phyloP scores from a whole-genome alignment of 305 asterid species.

The Fraxinus paxiana region DNA sequence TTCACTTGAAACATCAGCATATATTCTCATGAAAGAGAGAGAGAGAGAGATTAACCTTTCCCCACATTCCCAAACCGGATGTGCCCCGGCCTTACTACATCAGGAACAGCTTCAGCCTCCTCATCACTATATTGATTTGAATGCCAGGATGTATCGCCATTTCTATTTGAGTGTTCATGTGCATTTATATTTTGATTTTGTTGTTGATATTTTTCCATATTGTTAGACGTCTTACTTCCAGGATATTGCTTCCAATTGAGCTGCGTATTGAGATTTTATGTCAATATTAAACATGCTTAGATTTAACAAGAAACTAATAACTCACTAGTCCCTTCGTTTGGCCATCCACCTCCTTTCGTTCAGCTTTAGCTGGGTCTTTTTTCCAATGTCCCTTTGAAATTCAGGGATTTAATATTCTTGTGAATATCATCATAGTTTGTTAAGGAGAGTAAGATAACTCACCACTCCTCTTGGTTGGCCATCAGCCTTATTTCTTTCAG shows the following conservation, averaged over 20 bases:
- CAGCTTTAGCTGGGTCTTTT: conserved; percentile 39
- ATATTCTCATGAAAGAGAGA: background rate
- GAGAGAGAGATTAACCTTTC: conserved; percentile 48
- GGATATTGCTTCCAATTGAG: conserved; percentile 61
- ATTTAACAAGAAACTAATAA: conserved; percentile 24
- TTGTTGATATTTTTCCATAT: conserved; percentile 33
- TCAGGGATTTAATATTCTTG: conserved; percentile 22
- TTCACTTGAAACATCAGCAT: conserved; percentile 10
- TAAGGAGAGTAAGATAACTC: conserved; percentile 25
- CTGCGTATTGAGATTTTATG: conserved; percentile 42
- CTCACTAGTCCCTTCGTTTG: conserved; percentile 83
- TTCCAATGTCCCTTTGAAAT: conserved; percentile 49
- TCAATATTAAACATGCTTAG: conserved; percentile 21
- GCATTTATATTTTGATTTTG: conserved; percentile 28
- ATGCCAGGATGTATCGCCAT: conserved; percentile 32
- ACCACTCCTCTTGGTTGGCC: conserved; percentile 38
- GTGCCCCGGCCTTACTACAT: conserved; percentile 82
- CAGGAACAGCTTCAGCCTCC: conserved; percentile 67
- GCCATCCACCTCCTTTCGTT: conserved; percentile 39
- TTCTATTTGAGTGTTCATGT: conserved; percentile 30
- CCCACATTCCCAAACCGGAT: conserved; percentile 83
- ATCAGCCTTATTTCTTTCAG: conserved; percentile 37
- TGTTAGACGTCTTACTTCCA: conserved; percentile 32
- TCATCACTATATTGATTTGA: conserved; percentile 40
- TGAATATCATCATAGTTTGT: background rate